Evolutionary conservation across 768 basidiomycete species (phyloP).

Genomic region (Gymnopilus dilepis): DNA sequence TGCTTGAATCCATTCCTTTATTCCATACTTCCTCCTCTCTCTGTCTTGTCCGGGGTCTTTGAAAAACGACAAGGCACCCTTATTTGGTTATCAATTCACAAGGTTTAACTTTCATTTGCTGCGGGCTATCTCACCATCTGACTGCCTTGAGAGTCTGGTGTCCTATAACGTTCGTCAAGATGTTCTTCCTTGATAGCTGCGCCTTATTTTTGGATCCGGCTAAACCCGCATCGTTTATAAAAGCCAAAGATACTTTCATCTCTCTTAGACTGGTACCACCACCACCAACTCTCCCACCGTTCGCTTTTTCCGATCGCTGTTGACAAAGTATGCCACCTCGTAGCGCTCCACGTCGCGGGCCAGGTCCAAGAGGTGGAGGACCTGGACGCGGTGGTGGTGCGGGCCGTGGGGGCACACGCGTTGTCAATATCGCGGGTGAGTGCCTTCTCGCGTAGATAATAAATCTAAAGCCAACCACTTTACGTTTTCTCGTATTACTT

Average conservation of each 20-base stretch:
- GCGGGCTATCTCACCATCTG: neutral
- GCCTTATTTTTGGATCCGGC: constrained; percentile 2
- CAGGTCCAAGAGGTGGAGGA: constrained; percentile 27
- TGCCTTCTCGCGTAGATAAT: constrained; percentile 24
- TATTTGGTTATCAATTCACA: neutral
- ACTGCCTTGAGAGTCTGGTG: neutral
- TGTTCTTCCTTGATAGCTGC: neutral
- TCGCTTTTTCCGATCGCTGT: constrained; percentile 2
- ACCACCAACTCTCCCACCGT: neutral
- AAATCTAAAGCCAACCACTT: constrained; percentile 3
- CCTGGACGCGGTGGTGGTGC: constrained; percentile 33
- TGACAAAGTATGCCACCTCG: constrained; percentile 30
- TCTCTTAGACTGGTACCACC: constrained; percentile 2
- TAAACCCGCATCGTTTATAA: neutral
- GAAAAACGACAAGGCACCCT: neutral
- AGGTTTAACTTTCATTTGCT: neutral
- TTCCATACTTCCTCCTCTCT: too few species aligned
- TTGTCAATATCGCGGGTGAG: constrained; percentile 37
- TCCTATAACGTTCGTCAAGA: neutral
- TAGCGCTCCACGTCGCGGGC: constrained; percentile 27
- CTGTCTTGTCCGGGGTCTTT: neutral
- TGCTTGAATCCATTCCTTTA: neutral
- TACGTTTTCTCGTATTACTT: constrained; percentile 5
- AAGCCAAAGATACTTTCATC: neutral
- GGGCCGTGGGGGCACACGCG: constrained; percentile 34